Evolutionary conservation across 208 protist species (phyloP), one percentile per base, ranked within the genome.

Genomic region (Crithidia fasciculata): DNA sequence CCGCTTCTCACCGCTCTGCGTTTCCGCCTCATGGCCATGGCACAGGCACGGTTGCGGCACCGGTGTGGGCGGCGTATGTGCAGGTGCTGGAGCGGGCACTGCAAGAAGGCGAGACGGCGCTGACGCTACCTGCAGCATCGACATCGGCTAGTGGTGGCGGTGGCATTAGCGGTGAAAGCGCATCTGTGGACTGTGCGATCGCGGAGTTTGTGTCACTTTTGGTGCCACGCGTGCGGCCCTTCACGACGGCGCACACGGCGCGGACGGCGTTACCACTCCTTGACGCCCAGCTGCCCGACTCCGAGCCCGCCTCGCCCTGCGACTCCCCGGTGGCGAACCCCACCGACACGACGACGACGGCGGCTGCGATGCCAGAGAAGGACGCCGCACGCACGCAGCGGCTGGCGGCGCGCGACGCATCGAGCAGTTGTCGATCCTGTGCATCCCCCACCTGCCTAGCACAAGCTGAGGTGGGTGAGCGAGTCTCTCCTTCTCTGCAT

Each of bases 101-200:
- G n/a, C 71, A 69, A 45, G 71, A 62, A 41, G 71, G 71, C 8
- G 69, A 74, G 52, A 58, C 69, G 8, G 69, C 69, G 4, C 69
- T 74, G 12, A 44, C 60, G n/a, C 44, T 10, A 2, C 8, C 54
- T 7, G 3, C 54, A 4, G 10, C 66, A 4, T 4, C 28, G 39
- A 15, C 66, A 12, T 36, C 67, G 19, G 8, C 55, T 4, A 8
- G 36, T 4, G 18, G 28, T 41, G 4, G 3, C 5, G 56, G 10
- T 9, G 44, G 18, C 41, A 28, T 9, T 5, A 40, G 18, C 5
- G 54, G 12, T 49, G 9, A 8, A 49, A 2, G 7, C 2, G 9
- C 45, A 49, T 49, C 45, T 8, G 12, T 49, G 15, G 28, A 28
- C 28, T 28, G 28, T 28, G 28, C 62, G 7, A 0, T 45, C 16